Evolutionary conservation across 2,329 filamentous ascomycete species (phyloP), one percentile per base, ranked within the genome.

Genomic region (Albifimbria verrucaria): DNA sequence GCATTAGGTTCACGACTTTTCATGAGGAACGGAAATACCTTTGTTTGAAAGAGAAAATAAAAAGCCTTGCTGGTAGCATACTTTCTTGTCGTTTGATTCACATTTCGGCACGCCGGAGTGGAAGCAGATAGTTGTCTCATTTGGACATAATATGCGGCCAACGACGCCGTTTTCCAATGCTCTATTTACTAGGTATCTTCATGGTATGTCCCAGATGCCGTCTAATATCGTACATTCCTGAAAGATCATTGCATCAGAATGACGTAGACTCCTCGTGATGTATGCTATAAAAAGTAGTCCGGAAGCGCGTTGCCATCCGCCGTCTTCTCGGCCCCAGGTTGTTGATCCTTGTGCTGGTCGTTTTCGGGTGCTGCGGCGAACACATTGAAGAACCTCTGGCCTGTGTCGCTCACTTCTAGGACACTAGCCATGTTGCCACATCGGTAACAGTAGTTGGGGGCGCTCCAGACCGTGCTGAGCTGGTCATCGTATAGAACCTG

Each of bases 351-450:
- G 68, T 95, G 89, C 61, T 87, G 75, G 68, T 97, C 93, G 65
- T 99, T 96, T 71, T 99, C 94, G 2, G 94, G 94, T 24, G 94
- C 93, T 3, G 94, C 94, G 52, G 95, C 91, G 70, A 99, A 99
- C 22, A 97, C 92, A 68, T 99, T 99, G 78, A 97, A 99, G 72
- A 90, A 96, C 54, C 93, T 81, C 72, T 96, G 92, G 36, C 94
- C 93, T 1, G 87, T 88, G 67, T 96, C 92, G 69, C 91, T 93
- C 53, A 99, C 94, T 74, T 99, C 94, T 36, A 99, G 80, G 45
- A 99, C 94, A 71, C 92, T 96, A 9, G 94, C 94, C 83, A 97
- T 87, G 70, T 99, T 99, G 46, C 94, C 94, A 73, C 94, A 99
- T 32, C 92, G 81, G 70, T 96, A 96, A 73, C 90, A 95, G 73